Conservation (phyloP, 108 stramenopile genomes). For the Cyclotella cryptica region DNA sequence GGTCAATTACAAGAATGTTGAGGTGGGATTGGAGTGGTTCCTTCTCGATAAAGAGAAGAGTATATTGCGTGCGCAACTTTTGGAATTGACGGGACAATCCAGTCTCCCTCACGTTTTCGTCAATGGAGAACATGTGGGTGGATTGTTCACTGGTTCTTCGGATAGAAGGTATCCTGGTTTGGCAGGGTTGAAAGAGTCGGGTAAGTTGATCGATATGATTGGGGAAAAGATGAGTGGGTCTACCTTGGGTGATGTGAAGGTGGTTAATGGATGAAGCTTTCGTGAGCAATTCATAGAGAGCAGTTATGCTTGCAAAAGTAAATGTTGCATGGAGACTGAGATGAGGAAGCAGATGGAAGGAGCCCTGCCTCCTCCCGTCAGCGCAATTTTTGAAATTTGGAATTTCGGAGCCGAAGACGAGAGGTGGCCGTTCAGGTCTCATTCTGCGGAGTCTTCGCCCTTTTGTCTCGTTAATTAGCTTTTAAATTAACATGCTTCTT, state of each 20-base stretch:
- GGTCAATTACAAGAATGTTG: conserved; percentile 57
- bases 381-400: no score
- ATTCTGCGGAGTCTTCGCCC: no score
- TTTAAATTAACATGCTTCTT: no score
- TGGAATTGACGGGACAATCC: conserved; percentile 79
- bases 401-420: no score
- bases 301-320: no score
- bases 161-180: conserved; percentile 46
- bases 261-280: no score
- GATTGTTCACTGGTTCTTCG: conserved; percentile 42
- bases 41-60: conserved; percentile 58
- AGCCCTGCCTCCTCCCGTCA: no score
- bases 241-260: no score
- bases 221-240: not conserved
- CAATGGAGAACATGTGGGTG: conserved; percentile 54
- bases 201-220: conserved; percentile 18
- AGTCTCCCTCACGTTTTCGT: conserved; percentile 77
- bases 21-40: conserved; percentile 76
- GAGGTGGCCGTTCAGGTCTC: no score
- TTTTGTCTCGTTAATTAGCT: no score
- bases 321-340: no score
- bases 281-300: not conserved
- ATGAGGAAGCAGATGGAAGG: no score
- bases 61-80: conserved; percentile 57
- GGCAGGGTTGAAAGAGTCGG: conserved; percentile 43